A percentile compares a stretch with the other conserved stretches of the same genome.
Conservation (phyloP, 2,329 filamentous ascomycete genomes). For the Ramularia collo-cygni region DNA sequence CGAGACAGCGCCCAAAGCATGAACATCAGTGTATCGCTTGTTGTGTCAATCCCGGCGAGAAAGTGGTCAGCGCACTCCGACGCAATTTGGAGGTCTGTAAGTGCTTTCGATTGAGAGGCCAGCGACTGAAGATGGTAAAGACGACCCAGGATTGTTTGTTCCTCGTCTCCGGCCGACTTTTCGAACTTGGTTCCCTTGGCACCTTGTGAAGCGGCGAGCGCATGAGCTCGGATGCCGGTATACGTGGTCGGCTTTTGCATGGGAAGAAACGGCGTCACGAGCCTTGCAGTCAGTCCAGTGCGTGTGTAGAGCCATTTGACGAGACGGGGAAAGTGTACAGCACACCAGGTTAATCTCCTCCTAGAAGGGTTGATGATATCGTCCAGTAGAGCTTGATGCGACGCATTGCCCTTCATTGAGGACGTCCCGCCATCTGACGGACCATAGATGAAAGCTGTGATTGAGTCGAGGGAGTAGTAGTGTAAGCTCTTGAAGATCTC, state of each 20-base stretch:
- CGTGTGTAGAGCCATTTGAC: conserved; percentile 46
- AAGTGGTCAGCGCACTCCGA: conserved; percentile 50
- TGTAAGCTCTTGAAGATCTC: conserved; percentile 47
- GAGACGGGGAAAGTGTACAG: conserved; percentile 39
- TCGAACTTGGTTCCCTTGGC: conserved; percentile 24
- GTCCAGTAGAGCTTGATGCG: conserved; percentile 37
- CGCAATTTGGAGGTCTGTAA: conserved; percentile 44
- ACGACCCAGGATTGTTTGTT: conserved; percentile 33
- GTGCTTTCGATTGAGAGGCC: conserved; percentile 3
- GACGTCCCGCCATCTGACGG: conserved; percentile 37
- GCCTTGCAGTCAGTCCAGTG: conserved; percentile 32
- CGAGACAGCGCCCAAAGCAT: conserved; percentile 45
- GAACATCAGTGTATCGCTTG: conserved; percentile 47
- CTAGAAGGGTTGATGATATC: conserved; percentile 46
- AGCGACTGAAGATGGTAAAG: conserved; percentile 27
- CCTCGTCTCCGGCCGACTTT: conserved; percentile 2
- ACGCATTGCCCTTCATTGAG: conserved; percentile 34
- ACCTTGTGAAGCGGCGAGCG: conserved; percentile 26
- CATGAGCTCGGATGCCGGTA: conserved; percentile 44
- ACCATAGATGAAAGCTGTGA: conserved; percentile 48
- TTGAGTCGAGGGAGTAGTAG: conserved; percentile 48
- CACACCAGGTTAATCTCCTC: conserved; percentile 44
- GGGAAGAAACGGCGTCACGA: conserved; percentile 39
- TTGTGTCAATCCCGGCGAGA: conserved; percentile 49
- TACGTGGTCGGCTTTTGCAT: conserved; percentile 47